Percentiles rank a stretch among this genome's conserved stretches.
phyloP scores from a whole-genome alignment of 306 rosid genomes.

The Vigna nakashimae region DNA sequence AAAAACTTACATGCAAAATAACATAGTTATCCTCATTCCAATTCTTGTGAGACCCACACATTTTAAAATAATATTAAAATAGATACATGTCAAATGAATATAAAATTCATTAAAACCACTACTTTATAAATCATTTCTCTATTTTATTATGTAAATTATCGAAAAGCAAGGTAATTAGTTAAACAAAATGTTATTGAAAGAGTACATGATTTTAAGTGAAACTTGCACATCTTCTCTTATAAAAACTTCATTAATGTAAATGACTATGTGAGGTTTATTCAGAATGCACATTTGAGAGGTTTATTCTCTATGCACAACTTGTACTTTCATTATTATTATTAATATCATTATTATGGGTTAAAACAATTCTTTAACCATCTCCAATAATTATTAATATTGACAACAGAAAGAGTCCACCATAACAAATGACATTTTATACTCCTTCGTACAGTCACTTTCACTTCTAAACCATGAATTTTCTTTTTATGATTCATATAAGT shows the following conservation, averaged over 20 bases:
- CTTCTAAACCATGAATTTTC: background rate
- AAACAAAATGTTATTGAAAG: background rate
- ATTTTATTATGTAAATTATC: no score
- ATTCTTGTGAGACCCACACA: no score
- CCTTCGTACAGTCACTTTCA: constrained; percentile 3
- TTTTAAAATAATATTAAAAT: no score
- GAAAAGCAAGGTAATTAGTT: background rate
- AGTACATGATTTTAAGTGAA: background rate
- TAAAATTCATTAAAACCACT: no score
- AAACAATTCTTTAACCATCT: background rate
- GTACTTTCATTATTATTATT: background rate
- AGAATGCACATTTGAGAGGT: background rate
- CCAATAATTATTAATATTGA: constrained; percentile 12
- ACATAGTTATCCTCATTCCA: no score
- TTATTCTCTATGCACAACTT: background rate
- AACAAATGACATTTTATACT: constrained; percentile 21
- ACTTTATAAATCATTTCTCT: no score
- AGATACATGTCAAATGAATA: no score
- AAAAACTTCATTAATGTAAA: background rate
- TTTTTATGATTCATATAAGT: background rate
- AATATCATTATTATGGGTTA: background rate
- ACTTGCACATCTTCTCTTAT: background rate
- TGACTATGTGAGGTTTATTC: no score
- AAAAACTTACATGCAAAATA: no score
- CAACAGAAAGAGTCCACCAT: background rate